phyloP scores from a whole-genome alignment of 106 monocot species.

The Phalaenopsis equestris region DNA sequence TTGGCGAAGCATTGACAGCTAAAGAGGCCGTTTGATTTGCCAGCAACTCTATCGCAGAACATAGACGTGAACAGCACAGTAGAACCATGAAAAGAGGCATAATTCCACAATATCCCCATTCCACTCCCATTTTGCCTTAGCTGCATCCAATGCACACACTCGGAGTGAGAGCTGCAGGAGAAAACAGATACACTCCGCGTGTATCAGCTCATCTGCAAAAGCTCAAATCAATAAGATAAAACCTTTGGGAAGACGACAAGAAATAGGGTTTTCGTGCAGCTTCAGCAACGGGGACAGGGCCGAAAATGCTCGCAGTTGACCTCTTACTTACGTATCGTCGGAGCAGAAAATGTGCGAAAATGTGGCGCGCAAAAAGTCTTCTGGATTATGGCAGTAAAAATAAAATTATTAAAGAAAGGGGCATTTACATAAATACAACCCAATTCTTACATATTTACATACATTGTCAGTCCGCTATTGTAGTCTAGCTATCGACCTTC shows the following conservation, averaged over 20 bases:
- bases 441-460: too few relatives aligned
- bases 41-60: constrained; percentile 11
- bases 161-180: not conserved
- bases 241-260: not conserved
- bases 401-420: too few relatives aligned
- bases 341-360: too few relatives aligned
- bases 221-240: not conserved
- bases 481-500: too few relatives aligned
- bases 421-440: too few relatives aligned
- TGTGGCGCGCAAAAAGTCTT: too few relatives aligned
- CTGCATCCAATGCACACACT: not conserved
- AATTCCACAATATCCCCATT: not conserved
- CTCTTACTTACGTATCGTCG: not conserved
- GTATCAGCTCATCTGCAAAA: not conserved
- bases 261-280: not conserved
- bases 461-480: too few relatives aligned
- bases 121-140: constrained; percentile 17
- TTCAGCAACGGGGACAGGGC: not conserved
- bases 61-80: constrained; percentile 10
- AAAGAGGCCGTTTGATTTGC: constrained; percentile 33
- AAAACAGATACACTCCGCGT: not conserved
- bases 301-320: not conserved
- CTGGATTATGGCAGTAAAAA: too few relatives aligned
- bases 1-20: constrained; percentile 38
- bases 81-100: constrained; percentile 16